Evolutionary conservation across 1,284 basidiomycete species (phyloP).

Genomic region (Rugosomyces carneus): DNA sequence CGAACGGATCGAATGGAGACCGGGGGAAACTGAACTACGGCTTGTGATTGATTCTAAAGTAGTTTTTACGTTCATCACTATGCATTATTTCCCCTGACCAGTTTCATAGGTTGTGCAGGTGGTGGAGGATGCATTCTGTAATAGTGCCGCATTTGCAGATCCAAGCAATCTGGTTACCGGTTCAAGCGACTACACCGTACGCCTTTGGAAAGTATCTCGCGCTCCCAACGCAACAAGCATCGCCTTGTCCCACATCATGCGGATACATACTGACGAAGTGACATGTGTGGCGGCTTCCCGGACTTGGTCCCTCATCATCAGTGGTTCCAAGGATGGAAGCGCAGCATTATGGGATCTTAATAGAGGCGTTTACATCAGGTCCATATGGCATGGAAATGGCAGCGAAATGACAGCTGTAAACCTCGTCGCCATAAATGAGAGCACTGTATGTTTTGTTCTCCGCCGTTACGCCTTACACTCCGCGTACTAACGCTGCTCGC

Average conservation of each 20-base stretch:
- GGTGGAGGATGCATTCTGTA: constrained; percentile 66
- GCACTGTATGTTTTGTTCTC: constrained; percentile 52
- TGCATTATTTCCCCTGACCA: constrained; percentile 1
- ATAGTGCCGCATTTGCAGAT: constrained; percentile 75
- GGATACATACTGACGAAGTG: constrained; percentile 68
- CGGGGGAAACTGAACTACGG: constrained; percentile 48
- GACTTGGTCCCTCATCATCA: constrained; percentile 80
- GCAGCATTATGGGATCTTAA: constrained; percentile 92
- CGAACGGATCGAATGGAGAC: constrained; percentile 64
- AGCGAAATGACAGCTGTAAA: constrained; percentile 48
- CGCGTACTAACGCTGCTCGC: constrained; percentile 1
- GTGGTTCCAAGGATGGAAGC: constrained; percentile 80
- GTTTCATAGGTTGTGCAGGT: constrained; percentile 61
- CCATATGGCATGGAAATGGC: constrained; percentile 60
- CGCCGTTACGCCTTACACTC: background rate
- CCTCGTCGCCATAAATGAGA: constrained; percentile 77
- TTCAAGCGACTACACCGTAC: constrained; percentile 69
- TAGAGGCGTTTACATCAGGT: constrained; percentile 68
- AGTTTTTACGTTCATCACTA: constrained; percentile 12
- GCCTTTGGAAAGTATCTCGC: constrained; percentile 66
- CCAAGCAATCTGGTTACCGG: constrained; percentile 70
- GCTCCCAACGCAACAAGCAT: constrained; percentile 24
- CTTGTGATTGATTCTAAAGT: constrained; percentile 61
- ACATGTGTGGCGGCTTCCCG: constrained; percentile 70
- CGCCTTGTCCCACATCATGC: constrained; percentile 66